Percentiles rank a stretch among this genome's conserved stretches.
These are phyloP conservation scores for Asparagopsis taxiformis DNA, from an alignment of 31 red algal species.

Conservation along the genomic window DNA sequence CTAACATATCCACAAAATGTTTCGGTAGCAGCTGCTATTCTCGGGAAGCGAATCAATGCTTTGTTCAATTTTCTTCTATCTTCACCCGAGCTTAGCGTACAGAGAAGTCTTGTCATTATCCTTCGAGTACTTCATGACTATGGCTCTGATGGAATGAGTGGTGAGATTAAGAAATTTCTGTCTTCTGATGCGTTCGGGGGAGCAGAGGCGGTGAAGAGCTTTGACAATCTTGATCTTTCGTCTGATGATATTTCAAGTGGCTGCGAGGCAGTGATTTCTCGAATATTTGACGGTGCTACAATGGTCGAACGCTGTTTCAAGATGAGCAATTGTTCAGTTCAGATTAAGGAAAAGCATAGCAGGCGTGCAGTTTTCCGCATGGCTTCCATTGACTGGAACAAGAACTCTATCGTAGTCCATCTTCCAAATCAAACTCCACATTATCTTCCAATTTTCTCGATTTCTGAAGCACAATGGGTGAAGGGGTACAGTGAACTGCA, in stretches of 20 bases:
- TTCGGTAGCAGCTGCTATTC: slow-evolving; percentile 8
- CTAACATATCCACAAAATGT: slow-evolving; percentile 3
- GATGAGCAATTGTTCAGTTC: slow-evolving; percentile 13
- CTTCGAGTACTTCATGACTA: slow-evolving; percentile 22
- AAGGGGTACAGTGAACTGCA: slow-evolving; percentile 7
- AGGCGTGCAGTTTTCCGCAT: slow-evolving; percentile 4
- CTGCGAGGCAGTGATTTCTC: slow-evolving; percentile 12
- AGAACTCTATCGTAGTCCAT: slow-evolving; percentile 28
- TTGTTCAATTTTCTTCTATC: slow-evolving; percentile 25
- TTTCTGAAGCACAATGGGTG: slow-evolving; percentile 3
- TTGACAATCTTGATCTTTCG: slow-evolving; percentile 15
- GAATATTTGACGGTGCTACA: slow-evolving; percentile 13
- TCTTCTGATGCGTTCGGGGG: slow-evolving; percentile 29
- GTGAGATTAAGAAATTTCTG: slow-evolving; percentile 20
- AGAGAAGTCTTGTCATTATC: slow-evolving; percentile 42
- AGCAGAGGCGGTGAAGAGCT: slow-evolving; percentile 10
- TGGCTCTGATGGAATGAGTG: neutral
- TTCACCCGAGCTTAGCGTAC: slow-evolving; percentile 39
- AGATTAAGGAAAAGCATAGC: slow-evolving; percentile 1
- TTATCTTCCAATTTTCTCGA: slow-evolving; percentile 13
- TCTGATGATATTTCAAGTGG: slow-evolving; percentile 1
- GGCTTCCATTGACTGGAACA: slow-evolving; percentile 38
- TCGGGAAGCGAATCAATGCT: slow-evolving; percentile 7
- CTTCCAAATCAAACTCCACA: slow-evolving; percentile 6
- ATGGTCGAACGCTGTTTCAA: slow-evolving; percentile 19